Base-by-base conservation (phyloP, 257 asterid species). In the Mentha longifolia region DNA sequence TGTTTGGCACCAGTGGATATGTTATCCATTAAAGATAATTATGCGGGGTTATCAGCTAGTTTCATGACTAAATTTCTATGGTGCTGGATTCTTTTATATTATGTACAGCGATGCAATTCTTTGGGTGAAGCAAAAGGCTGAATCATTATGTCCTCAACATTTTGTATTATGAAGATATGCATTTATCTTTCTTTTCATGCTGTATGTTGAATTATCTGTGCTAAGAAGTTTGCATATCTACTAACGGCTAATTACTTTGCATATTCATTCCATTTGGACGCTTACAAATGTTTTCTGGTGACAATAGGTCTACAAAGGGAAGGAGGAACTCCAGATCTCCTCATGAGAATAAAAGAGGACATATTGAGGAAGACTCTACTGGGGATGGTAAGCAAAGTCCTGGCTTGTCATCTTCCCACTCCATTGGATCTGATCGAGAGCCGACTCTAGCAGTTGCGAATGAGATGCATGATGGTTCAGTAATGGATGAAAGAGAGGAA, bases 251-350 rank as follows among this genome's bases (percentile, higher is more conserved):
- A 50, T 50, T 8, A 68, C 59, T 25, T 65, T 58, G 64, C 43
- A 52, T 35, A 46, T 46, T 5, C 22, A 46, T 7, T 41, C 63
- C 61, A 35, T 60, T 43, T 47, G 64, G 61, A 51, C 28, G 39
- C 75, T 59, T 71, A 55, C 31, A 25, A 58, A 63, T 0, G 1
- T 19, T 25, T 64, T 43, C 41, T 64, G 57, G 57, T 76, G 61
- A 52, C 63, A 7, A 49, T 51, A 93, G 97, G 90, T 67, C 77
- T 73, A 55, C 83, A 65, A 86, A 75, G 65, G 90, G 79, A 70
- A 87, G 88, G 72, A 74, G 69, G 71, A 72, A 9, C 31, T 55
- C 61, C 33, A 78, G 75, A 64, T 82, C 94, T 57, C 85, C 96
- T 54, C 77, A 76, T 61, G 84, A 72, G 51, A 71, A 69, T 72